Percentiles rank a stretch among this genome's conserved stretches.
Evolutionary conservation across 371 early-diverging fungal genomes (phyloP).

Genomic region (Choanephora cucurbitarum): DNA sequence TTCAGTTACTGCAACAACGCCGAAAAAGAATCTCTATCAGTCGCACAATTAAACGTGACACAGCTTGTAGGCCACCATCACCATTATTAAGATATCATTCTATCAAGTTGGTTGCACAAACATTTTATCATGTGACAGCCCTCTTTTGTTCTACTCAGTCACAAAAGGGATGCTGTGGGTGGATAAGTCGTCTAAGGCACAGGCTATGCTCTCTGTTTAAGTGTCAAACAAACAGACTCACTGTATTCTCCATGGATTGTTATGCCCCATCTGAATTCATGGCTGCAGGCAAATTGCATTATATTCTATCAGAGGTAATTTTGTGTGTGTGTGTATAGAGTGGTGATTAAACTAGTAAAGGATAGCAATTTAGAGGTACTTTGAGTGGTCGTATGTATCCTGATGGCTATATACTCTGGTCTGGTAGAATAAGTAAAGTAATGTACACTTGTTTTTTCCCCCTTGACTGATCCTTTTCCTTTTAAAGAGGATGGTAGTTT

Average conservation of each 20-base stretch:
- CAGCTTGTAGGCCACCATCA: too few relatives aligned
- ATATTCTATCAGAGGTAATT: constrained; percentile 23
- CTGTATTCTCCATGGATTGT: constrained; percentile 1
- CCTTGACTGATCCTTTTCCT: too few relatives aligned
- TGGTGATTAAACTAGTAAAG: too few relatives aligned
- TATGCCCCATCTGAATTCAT: constrained; percentile 18
- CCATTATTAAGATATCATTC: too few relatives aligned
- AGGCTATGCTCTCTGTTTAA: too few relatives aligned
- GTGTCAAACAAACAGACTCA: too few relatives aligned
- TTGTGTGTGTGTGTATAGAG: too few relatives aligned
- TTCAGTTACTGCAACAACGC: constrained; percentile 25
- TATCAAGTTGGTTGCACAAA: neutral
- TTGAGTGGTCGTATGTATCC: constrained; percentile 21
- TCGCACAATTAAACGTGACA: neutral
- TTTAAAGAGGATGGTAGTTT: neutral
- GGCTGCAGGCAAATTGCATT: constrained; percentile 30
- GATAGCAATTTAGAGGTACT: constrained; percentile 27
- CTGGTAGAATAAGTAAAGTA: constrained; percentile 10
- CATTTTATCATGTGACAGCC: too few relatives aligned
- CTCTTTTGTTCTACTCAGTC: too few relatives aligned
- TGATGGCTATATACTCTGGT: constrained; percentile 16
- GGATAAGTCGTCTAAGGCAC: too few relatives aligned
- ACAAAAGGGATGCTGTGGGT: too few relatives aligned
- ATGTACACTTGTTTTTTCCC: neutral
- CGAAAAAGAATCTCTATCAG: constrained; percentile 8